Conservation (phyloP, 2,329 filamentous ascomycete species). For the Camptophora hylomeconis region DNA sequence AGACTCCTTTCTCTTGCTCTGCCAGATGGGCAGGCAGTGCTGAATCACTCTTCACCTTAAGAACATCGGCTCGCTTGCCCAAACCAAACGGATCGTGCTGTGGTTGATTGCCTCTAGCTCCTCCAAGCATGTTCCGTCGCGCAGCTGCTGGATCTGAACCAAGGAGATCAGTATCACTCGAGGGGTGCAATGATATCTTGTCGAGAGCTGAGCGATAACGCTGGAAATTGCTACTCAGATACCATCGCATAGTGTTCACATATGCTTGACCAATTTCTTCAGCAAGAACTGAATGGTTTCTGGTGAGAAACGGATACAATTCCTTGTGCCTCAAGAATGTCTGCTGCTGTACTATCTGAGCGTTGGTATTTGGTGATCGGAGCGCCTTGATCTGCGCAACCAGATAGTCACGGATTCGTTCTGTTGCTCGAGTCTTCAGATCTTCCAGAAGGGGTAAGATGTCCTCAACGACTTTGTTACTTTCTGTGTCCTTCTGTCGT, state of each 20-base stretch:
- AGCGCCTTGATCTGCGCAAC: constrained; percentile 90
- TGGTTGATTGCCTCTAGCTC: constrained; percentile 25
- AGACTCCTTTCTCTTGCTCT: constrained; percentile 73
- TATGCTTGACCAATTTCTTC: constrained; percentile 89
- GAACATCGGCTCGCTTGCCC: constrained; percentile 69
- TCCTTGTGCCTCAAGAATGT: constrained; percentile 82
- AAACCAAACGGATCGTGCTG: constrained; percentile 77
- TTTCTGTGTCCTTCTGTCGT: constrained; percentile 45
- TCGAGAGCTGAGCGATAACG: constrained; percentile 74
- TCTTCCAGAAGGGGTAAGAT: constrained; percentile 74
- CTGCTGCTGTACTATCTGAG: constrained; percentile 91
- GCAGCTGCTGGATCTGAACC: constrained; percentile 63
- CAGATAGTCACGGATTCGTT: constrained; percentile 86
- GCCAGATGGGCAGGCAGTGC: constrained; percentile 80
- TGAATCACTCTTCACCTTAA: constrained; percentile 58
- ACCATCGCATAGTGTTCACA: constrained; percentile 98
- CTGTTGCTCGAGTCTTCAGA: constrained; percentile 65
- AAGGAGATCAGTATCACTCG: constrained; percentile 74
- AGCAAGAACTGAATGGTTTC: constrained; percentile 68
- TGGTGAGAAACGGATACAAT: constrained; percentile 70
- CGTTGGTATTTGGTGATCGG: constrained; percentile 89
- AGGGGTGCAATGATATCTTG: constrained; percentile 67
- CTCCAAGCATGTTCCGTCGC: constrained; percentile 34
- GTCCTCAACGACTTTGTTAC: constrained; percentile 68
- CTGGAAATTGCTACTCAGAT: constrained; percentile 82